Evolutionary conservation across 176 grass and related monocot genomes (phyloP).

Genomic region (Secale cereale): DNA sequence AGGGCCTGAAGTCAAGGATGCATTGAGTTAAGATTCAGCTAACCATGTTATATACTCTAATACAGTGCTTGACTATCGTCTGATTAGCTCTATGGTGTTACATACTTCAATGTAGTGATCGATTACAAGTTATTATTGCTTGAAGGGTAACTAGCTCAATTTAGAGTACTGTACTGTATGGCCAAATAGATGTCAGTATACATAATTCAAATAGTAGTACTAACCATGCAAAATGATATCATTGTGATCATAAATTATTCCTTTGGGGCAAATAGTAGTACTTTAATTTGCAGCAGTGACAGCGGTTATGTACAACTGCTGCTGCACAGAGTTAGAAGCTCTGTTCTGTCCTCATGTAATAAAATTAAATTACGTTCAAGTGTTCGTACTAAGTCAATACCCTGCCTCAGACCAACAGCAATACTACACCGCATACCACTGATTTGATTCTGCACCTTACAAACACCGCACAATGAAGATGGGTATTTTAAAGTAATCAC

Average conservation of each 20-base stretch:
- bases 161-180: neutral
- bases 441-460: neutral
- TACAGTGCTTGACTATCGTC: neutral
- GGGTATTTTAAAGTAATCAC: neutral
- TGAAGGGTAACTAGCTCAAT: neutral
- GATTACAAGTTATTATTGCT: neutral
- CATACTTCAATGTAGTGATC: neutral
- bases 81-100: neutral
- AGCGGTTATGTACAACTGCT: neutral
- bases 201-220: neutral
- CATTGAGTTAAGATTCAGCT: slow-evolving; percentile 5
- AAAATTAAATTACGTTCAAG: neutral
- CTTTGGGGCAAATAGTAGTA: neutral
- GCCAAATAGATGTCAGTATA: neutral
- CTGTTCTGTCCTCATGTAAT: neutral
- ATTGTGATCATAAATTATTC: neutral
- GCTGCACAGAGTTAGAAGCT: neutral
- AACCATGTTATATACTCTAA: neutral
- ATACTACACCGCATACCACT: slow-evolving; percentile 10
- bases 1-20: slow-evolving; percentile 49
- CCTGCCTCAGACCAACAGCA: neutral
- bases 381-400: neutral
- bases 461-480: neutral
- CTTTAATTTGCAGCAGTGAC: neutral
- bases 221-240: neutral